Percentiles rank a stretch among this genome's conserved stretches.
phyloP scores from a whole-genome alignment of 805 yeast species.

The Myxozyma melibiosi region DNA sequence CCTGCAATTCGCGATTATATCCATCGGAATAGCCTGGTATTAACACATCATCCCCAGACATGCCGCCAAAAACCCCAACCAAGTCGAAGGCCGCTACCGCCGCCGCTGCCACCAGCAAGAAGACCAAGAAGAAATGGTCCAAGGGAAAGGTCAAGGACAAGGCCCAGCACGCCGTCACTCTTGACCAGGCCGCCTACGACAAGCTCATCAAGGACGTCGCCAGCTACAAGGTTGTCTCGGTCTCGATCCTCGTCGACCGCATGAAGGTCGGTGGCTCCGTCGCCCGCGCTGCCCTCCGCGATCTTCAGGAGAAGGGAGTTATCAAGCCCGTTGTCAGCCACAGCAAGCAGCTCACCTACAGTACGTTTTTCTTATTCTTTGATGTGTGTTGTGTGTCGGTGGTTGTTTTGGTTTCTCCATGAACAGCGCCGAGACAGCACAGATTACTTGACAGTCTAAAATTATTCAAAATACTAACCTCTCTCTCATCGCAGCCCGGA shows the following conservation, averaged over 20 bases:
- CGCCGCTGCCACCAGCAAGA: conserved; percentile 33
- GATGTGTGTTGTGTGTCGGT: neutral
- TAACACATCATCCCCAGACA: conserved; percentile 7
- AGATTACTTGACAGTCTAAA: too few relatives aligned
- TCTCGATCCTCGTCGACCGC: conserved; percentile 98
- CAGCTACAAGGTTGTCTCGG: conserved; percentile 97
- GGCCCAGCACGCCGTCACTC: conserved; percentile 96
- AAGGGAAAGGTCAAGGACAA: conserved; percentile 99
- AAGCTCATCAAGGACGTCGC: conserved; percentile 99
- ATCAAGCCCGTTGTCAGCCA: conserved; percentile 92
- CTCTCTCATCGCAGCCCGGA: conserved; percentile 25
- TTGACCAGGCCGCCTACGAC: conserved; percentile 99
- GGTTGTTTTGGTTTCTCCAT: too few relatives aligned
- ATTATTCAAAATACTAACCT: conserved; percentile 2
- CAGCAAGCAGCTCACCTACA: conserved; percentile 96
- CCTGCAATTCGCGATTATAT: too few relatives aligned
- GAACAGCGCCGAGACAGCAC: too few relatives aligned
- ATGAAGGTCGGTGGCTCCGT: conserved; percentile 98
- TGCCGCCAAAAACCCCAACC: conserved; percentile 30
- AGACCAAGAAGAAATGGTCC: conserved; percentile 97
- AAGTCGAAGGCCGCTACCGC: conserved; percentile 29
- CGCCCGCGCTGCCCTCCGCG: conserved; percentile 97
- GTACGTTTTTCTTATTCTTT: conserved; percentile 41
- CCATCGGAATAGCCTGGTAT: too few relatives aligned
- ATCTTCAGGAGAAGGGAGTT: conserved; percentile 92